Evolutionary conservation across 1,284 basidiomycete genomes (phyloP), one percentile per base, ranked within the genome.

Genomic region (Pseudozyma pruni): DNA sequence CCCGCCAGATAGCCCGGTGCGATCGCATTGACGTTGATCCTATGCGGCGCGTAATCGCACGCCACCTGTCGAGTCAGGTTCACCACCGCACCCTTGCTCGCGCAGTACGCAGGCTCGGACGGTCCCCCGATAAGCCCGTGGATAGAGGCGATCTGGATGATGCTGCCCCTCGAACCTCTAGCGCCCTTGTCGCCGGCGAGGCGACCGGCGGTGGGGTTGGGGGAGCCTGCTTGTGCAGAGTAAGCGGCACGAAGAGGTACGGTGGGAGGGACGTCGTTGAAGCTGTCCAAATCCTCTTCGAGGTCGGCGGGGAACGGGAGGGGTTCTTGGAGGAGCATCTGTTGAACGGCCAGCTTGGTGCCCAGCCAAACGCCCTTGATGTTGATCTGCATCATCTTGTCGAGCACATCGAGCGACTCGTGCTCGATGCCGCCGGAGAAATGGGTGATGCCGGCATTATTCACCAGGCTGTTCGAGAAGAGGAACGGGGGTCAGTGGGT

Each of bases 11-110:
- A 73, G 4, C 67, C 71, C 0, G 67, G 67, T 8, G 54, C 50
- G 50, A 73, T 66, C n/a, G 66, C 64, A 32, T 73, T 73, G 52
- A 68, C 55, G 29, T 73, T 69, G 55, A 73, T 69, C 19, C 70
- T 42, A 11, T 69, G 44, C 14, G 58, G 51, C 8, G 70, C 70
- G 13, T 73, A 73, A 35, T 73, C 70, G 39, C 66, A 61, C 3
- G 70, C 70, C 2, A 73, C 56, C 32, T 72, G 66, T 1, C 70
- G 38, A 1, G 63, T 73, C 6, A 73, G 29, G 34, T 73, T 73
- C 25, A 73, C 46, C 8, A 73, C 64, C 1, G 70, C 70, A 7
- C 60, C 66, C 33, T 69, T 70, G 20, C 34, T 49, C 2, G 70
- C 70, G 32, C 66, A 67, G 40, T 73, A 73, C 0, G 70, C 70